Evolutionary conservation across 371 early-diverging fungal genomes (phyloP).

Genomic region (Entomophthora muscae): DNA sequence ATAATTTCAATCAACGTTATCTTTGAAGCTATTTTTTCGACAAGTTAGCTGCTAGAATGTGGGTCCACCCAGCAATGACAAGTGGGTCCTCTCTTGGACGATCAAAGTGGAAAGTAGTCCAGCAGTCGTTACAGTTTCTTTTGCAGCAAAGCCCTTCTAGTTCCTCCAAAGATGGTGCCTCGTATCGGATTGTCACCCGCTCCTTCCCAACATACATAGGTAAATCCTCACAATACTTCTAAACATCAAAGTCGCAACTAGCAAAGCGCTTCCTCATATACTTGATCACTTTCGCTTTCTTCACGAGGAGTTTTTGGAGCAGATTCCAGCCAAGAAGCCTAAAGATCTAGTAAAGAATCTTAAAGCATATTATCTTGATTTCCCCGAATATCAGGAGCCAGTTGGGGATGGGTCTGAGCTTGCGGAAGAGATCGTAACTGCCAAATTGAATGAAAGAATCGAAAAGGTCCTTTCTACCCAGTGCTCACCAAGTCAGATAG

Average conservation of each 20-base stretch:
- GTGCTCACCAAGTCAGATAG: not conserved
- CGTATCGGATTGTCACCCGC: not conserved
- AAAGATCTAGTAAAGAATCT: not conserved
- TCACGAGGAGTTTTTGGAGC: not conserved
- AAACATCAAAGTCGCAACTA: not conserved
- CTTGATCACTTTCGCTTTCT: not conserved
- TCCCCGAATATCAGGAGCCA: not conserved
- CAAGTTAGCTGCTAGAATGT: too few species aligned
- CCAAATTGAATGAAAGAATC: not conserved
- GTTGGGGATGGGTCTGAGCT: not conserved
- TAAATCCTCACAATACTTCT: not conserved
- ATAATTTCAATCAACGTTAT: too few species aligned
- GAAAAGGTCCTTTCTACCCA: not conserved
- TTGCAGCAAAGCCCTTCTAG: not conserved
- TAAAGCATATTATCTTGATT: not conserved
- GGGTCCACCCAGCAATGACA: not conserved
- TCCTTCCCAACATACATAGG: not conserved
- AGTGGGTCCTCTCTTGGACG: not conserved
- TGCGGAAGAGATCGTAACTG: not conserved
- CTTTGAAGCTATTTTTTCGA: too few species aligned
- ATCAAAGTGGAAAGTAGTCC: not conserved
- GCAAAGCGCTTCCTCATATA: not conserved
- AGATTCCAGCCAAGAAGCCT: not conserved
- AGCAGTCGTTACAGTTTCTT: not conserved
- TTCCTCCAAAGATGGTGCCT: not conserved